Evolutionary conservation across 176 grass and related monocot genomes (phyloP).

Genomic region (Cenchrus fungigraminus): DNA sequence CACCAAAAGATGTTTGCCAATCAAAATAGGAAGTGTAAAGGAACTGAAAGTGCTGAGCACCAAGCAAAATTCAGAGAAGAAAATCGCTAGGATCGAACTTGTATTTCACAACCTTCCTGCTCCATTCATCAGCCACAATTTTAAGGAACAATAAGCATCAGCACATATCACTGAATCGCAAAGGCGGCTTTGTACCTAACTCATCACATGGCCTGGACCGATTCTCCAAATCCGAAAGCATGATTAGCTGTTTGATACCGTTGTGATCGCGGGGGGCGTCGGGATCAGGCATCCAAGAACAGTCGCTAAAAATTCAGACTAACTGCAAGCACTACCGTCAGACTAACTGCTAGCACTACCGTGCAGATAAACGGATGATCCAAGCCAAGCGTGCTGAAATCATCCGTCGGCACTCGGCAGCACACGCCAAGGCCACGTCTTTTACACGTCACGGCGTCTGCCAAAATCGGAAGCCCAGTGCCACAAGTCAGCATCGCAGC

Average conservation of each 20-base stretch:
- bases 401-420: constrained; percentile 15
- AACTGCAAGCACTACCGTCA: neutral
- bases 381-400: constrained; percentile 35
- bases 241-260: neutral
- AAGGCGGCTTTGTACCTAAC: constrained; percentile 34
- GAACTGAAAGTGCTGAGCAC: constrained; percentile 5
- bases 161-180: constrained; percentile 15
- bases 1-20: constrained; percentile 50
- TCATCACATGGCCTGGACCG: neutral
- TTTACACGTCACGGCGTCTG: constrained; percentile 14
- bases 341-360: neutral
- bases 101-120: neutral
- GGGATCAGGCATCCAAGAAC: neutral
- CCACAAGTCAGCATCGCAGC: constrained; percentile 24
- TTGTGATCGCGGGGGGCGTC: neutral
- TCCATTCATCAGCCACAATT: constrained; percentile 18
- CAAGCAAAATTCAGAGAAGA: neutral
- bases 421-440: constrained; percentile 8
- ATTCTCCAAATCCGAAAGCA: neutral
- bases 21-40: constrained; percentile 21
- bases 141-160: constrained; percentile 9
- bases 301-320: neutral
- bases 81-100: neutral
- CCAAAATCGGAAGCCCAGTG: neutral
- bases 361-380: constrained; percentile 19